These are phyloP conservation scores for Sphagnurus paluster DNA, from an alignment of 1,284 basidiomycete species.

Conservation along the genomic window DNA sequence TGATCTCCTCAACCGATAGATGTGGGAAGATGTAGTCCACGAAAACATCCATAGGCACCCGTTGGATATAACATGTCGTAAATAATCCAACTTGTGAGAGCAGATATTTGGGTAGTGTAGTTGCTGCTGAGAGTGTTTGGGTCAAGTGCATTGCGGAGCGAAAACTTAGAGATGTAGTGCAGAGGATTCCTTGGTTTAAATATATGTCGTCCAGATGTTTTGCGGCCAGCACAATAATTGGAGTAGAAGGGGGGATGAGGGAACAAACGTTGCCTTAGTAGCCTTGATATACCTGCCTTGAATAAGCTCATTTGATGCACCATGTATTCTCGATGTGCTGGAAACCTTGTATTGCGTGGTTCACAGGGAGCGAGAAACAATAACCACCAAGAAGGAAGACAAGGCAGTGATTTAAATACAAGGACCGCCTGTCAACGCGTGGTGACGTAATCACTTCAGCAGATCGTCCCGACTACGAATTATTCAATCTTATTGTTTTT, in stretches of 20 bases:
- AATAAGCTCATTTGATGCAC: neutral
- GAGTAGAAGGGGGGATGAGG: neutral
- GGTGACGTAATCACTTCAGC: no score
- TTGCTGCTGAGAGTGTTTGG: no score
- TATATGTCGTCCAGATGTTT: no score
- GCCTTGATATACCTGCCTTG: neutral
- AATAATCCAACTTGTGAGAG: slow-evolving; percentile 2
- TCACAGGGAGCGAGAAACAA: no score
- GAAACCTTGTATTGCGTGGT: neutral
- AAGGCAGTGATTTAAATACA: no score
- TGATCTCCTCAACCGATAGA: slow-evolving; percentile 54
- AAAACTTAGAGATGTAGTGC: neutral
- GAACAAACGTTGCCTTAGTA: neutral
- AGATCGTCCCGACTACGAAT: no score
- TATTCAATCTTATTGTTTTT: no score
- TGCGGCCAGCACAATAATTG: neutral
- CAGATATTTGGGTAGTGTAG: slow-evolving; percentile 9
- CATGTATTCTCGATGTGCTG: neutral
- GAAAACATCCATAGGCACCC: slow-evolving; percentile 29
- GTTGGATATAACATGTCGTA: slow-evolving; percentile 13
- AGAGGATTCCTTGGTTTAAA: no score
- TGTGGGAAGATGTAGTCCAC: slow-evolving; percentile 50
- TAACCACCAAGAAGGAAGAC: no score
- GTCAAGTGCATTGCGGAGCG: neutral
- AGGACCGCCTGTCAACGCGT: no score